Base-by-base conservation (phyloP, 2,329 filamentous ascomycete species). In the Exserohilum rostratum region DNA sequence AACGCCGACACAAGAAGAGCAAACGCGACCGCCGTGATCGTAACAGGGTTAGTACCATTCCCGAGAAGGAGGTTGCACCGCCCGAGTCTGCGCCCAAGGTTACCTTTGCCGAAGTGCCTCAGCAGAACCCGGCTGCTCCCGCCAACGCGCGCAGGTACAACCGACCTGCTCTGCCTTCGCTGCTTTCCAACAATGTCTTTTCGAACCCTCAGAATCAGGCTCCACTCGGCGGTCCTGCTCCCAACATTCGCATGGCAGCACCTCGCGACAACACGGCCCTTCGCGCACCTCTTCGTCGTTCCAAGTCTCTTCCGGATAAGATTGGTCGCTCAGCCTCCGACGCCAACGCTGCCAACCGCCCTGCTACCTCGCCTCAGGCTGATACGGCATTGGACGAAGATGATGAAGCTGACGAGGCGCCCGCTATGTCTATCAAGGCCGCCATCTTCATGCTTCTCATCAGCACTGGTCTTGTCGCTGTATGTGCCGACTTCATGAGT, bases 101-200 rank as follows among this genome's bases (percentile, higher is more conserved):
- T 33, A 75, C 73, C 1, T 80, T 79, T 45, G 68, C 73, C 1
- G 73, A 78, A 10, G 65, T 78, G 7, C 64, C 64, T 3, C 63
- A 68, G 33, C 58, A 62, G 17, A 56, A 51, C 15, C 60, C 70
- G 30, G 53, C 67, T 6, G 55, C 55, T 6, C 88, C 68, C 80
- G 44, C 40, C 3, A 88, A 66, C 82, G 78, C 56, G 70, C 84
- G 86, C 40, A 78, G 31, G 39, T 55, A 55, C 35, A 55, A 90
- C 44, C 74, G 83, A 40, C 86, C 87, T 1, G 81, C 82, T 12
- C 72, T 85, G 31, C 84, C 86, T 17, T 90, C 87, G 67, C 85
- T 86, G 42, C 79, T 93, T 3, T 85, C 89, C 0, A 89, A 89
- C 45, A 86, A 86, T 10, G 88, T 92, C 53, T 92, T 93, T 62